Conservation (phyloP, 768 basidiomycete genomes). For the Russula compacta region DNA sequence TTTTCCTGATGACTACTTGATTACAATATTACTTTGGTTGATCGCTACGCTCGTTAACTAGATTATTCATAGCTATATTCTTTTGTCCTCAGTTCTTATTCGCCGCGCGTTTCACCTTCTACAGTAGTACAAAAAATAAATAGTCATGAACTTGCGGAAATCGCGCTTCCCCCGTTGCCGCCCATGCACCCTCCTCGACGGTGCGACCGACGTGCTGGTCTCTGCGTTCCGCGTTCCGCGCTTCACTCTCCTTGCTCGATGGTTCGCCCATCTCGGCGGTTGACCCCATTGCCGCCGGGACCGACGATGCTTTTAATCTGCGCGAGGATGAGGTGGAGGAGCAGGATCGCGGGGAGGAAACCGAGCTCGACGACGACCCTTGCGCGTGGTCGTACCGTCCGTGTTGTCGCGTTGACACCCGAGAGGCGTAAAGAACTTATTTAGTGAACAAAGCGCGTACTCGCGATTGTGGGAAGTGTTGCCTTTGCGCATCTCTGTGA, state of each 20-base stretch:
- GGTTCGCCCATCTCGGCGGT: not conserved
- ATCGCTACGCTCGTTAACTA: too few relatives aligned
- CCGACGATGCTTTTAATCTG: conserved; percentile 37
- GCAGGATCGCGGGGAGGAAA: conserved; percentile 69
- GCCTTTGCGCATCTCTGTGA: conserved; percentile 31
- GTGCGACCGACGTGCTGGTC: conserved; percentile 58
- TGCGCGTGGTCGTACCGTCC: conserved; percentile 46
- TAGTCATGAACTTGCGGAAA: conserved; percentile 3
- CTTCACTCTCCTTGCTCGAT: conserved; percentile 46
- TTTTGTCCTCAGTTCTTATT: too few relatives aligned
- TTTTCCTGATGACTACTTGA: too few relatives aligned
- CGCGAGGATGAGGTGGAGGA: conserved; percentile 72
- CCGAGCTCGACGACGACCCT: conserved; percentile 65
- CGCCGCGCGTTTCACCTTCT: too few relatives aligned
- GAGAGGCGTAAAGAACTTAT: conserved; percentile 30
- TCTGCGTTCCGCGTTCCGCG: conserved; percentile 53
- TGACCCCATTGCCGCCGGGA: conserved; percentile 21
- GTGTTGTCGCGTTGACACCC: conserved; percentile 42
- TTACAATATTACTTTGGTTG: too few relatives aligned
- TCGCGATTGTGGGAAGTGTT: conserved; percentile 42
- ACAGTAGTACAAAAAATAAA: too few relatives aligned
- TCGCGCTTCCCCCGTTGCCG: conserved; percentile 54
- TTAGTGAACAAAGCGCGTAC: conserved; percentile 31
- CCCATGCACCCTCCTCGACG: conserved; percentile 60
- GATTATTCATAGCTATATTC: too few relatives aligned